A percentile compares a stretch with the other conserved stretches of the same genome.
Evolutionary conservation across 441 rosid genomes (phyloP).

Genomic region (Croton laevigatus): DNA sequence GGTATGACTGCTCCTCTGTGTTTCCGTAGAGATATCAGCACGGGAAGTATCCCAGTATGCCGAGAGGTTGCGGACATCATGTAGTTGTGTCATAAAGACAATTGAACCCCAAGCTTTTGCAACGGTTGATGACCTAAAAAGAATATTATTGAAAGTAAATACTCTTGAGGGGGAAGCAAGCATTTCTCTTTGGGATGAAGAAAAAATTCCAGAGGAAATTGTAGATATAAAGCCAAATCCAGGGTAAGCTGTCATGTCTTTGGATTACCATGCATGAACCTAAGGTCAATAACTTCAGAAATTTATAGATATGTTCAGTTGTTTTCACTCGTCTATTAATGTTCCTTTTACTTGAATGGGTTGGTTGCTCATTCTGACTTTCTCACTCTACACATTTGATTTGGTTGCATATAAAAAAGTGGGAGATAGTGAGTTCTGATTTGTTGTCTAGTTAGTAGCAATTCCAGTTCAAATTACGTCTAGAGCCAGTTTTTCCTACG

Average conservation of each 20-base stretch:
- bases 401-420: background rate
- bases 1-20: constrained; percentile 19
- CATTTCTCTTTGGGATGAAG: constrained; percentile 89
- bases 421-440: too few species aligned
- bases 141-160: constrained; percentile 46
- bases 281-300: background rate
- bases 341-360: background rate
- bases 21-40: constrained; percentile 65
- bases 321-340: background rate
- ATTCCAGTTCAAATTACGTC: background rate
- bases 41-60: constrained; percentile 73
- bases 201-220: constrained; percentile 87
- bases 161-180: constrained; percentile 54
- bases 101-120: constrained; percentile 80
- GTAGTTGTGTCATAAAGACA: constrained; percentile 82
- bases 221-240: constrained; percentile 63
- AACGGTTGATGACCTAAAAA: constrained; percentile 61
- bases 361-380: background rate
- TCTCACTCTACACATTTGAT: background rate
- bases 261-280: background rate
- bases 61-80: constrained; percentile 65
- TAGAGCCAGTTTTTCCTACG: background rate
- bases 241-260: constrained; percentile 47
- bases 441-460: background rate
- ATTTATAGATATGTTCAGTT: background rate